Conservation (phyloP, 371 early-diverging fungal species). For the Choanephora cucurbitarum region DNA sequence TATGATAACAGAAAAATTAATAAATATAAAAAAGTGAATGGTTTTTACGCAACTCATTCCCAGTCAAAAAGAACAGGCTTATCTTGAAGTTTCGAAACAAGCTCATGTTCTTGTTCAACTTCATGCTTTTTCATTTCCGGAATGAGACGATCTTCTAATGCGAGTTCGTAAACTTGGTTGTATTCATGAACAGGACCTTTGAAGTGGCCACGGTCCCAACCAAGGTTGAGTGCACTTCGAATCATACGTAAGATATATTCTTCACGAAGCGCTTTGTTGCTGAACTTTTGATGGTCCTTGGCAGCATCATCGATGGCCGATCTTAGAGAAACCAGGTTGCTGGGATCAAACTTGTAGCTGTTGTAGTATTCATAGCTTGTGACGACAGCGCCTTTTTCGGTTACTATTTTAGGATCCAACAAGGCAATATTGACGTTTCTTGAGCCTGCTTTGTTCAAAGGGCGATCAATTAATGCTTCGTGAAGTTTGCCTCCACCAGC, state of each 20-base stretch:
- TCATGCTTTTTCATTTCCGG: slow-evolving; percentile 37
- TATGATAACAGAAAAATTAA: not conserved
- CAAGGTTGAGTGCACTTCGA: slow-evolving; percentile 51
- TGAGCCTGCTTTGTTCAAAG: slow-evolving; percentile 20
- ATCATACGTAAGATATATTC: slow-evolving; percentile 56
- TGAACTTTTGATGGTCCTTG: slow-evolving; percentile 29
- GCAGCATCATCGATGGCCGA: slow-evolving; percentile 52
- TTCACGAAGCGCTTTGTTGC: slow-evolving; percentile 48
- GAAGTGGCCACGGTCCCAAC: slow-evolving; percentile 53
- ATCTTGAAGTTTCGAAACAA: slow-evolving; percentile 24
- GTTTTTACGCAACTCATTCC: slow-evolving; percentile 3
- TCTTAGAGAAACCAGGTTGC: slow-evolving; percentile 23
- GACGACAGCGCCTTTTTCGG: slow-evolving; percentile 36
- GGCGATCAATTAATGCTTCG: slow-evolving; percentile 61
- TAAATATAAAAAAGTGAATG: not conserved
- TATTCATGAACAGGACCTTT: slow-evolving; percentile 55
- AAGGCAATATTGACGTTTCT: slow-evolving; percentile 11
- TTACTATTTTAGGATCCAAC: slow-evolving; percentile 11
- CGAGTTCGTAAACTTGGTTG: slow-evolving; percentile 44
- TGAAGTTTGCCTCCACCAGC: slow-evolving; percentile 57
- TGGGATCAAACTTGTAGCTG: slow-evolving; percentile 57
- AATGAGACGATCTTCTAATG: slow-evolving; percentile 32
- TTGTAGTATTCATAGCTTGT: slow-evolving; percentile 54
- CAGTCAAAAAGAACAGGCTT: slow-evolving; percentile 6
- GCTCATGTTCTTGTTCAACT: slow-evolving; percentile 40